A percentile compares a stretch with the other conserved stretches of the same genome.
phyloP scores from a whole-genome alignment of 192 early-diverging fungal genomes.

The Linderina pennispora region DNA sequence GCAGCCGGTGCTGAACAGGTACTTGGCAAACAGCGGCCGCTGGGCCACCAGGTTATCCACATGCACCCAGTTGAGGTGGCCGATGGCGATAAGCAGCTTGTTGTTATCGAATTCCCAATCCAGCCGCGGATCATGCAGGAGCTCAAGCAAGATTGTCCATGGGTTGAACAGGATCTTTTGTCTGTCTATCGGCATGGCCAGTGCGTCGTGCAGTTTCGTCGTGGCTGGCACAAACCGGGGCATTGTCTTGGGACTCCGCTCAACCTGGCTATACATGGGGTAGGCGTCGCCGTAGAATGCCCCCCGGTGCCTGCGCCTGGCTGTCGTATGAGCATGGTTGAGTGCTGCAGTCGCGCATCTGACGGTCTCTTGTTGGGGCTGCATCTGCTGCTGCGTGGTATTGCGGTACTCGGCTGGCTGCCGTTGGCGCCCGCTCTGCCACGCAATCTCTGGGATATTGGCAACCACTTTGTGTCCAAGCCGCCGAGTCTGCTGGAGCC shows the following conservation, averaged over 20 bases:
- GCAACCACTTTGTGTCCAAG: slow-evolving; percentile 6
- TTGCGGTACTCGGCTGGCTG: no score
- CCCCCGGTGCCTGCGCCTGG: neutral
- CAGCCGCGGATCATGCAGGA: slow-evolving; percentile 27
- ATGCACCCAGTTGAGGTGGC: slow-evolving; percentile 20
- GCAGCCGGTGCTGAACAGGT: slow-evolving; percentile 7
- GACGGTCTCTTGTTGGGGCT: neutral
- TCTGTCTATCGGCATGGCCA: slow-evolving; percentile 6
- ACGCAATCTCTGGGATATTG: slow-evolving; percentile 8
- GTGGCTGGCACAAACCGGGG: slow-evolving; percentile 11
- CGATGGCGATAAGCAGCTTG: slow-evolving; percentile 9
- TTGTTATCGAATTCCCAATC: neutral
- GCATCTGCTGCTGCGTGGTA: neutral
- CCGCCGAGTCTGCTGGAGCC: neutral
- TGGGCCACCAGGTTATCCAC: slow-evolving; percentile 13
- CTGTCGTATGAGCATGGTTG: no score
- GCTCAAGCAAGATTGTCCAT: slow-evolving; percentile 33
- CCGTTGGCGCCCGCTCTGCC: slow-evolving; percentile 9
- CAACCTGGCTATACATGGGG: neutral
- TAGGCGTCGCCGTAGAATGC: slow-evolving; percentile 10
- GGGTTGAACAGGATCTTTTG: slow-evolving; percentile 22
- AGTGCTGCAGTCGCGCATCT: no score
- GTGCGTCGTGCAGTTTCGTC: slow-evolving; percentile 14
- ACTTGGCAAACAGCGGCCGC: slow-evolving; percentile 13
- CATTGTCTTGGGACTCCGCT: neutral